These are phyloP conservation scores for Umbilicaria muhlenbergii DNA, from an alignment of 495 filamentous ascomycete genomes.

Conservation along the genomic window DNA sequence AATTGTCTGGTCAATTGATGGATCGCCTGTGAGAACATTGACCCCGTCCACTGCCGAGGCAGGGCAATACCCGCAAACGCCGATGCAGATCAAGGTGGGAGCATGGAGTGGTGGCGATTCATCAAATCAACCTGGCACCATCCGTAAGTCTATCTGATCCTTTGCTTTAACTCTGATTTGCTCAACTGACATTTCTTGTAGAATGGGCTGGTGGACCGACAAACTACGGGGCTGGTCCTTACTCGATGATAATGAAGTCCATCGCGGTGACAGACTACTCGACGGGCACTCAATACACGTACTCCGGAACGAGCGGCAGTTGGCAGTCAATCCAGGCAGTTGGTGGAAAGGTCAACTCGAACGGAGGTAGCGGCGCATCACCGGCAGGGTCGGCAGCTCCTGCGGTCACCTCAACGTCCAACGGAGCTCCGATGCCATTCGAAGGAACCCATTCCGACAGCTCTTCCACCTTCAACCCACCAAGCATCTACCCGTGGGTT, in stretches of 20 bases:
- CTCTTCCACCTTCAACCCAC: conserved; percentile 29
- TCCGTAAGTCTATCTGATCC: conserved; percentile 30
- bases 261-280: conserved; percentile 78
- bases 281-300: conserved; percentile 67
- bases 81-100: conserved; percentile 69
- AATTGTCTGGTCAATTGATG: conserved; percentile 64
- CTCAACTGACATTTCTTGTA: conserved; percentile 9
- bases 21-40: conserved; percentile 47
- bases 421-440: conserved; percentile 42
- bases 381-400: conserved; percentile 29
- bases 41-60: conserved; percentile 45
- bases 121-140: conserved; percentile 44
- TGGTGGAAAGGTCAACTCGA: conserved; percentile 50
- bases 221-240: conserved; percentile 67
- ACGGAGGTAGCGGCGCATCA: conserved; percentile 25
- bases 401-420: conserved; percentile 36
- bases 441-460: conserved; percentile 46
- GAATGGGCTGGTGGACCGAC: conserved; percentile 76
- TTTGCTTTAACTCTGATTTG: background rate
- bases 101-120: conserved; percentile 80
- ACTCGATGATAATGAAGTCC: conserved; percentile 66
- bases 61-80: conserved; percentile 68
- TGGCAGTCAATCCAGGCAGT: conserved; percentile 67
- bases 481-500: conserved; percentile 48
- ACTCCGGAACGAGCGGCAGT: conserved; percentile 56